Evolutionary conservation across 805 yeast species (phyloP), one percentile per base, ranked within the genome.

Genomic region (Hemisphaericaspora nanyangensis): DNA sequence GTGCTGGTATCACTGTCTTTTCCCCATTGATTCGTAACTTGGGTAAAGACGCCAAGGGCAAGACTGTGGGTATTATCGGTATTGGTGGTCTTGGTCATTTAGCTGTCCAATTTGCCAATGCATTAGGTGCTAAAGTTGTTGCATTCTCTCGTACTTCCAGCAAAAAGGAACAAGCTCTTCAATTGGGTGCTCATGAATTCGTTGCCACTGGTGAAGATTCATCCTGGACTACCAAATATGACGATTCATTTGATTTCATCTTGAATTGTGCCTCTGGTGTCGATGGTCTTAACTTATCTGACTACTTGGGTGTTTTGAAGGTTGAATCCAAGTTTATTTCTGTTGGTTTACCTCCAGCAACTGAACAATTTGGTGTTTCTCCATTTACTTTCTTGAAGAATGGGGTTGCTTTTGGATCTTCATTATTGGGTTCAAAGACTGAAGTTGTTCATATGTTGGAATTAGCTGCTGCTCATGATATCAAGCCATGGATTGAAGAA

Each of bases 61-160:
- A 70, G 27, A 63, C 66, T 32, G 82, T 80, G 37, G 86, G 82
- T 30, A 60, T 80, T 38, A 71, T 76, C 39, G 85, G 85, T 39
- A 69, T 80, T 38, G 86, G 87, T 39, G 86, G 86, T 22, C 68
- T 80, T 38, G 86, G 86, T 34, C 82, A 79, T 62, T 67, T 79
- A 66, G 81, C 76, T 11, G 57, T 80, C 39, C 70, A 74, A 56
- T 75, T 74, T 46, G 80, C 84, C 24, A 65, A 65, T 45, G 85
- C 85, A 6, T 52, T 80, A 43, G 85, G 85, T 30, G 80, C 82
- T n/a, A 79, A 76, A 41, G 82, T 78, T 11, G 68, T 68, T 35
- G 79, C 79, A 7, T 55, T 60, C 34, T 60, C 65, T 17, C 48
- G 66, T 40, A 43, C 56, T 35, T 36, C 48, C n/a, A 29, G 51